Evolutionary conservation across 2,329 filamentous ascomycete species (phyloP), one percentile per base, ranked within the genome.

Genomic region (Calycina marina): DNA sequence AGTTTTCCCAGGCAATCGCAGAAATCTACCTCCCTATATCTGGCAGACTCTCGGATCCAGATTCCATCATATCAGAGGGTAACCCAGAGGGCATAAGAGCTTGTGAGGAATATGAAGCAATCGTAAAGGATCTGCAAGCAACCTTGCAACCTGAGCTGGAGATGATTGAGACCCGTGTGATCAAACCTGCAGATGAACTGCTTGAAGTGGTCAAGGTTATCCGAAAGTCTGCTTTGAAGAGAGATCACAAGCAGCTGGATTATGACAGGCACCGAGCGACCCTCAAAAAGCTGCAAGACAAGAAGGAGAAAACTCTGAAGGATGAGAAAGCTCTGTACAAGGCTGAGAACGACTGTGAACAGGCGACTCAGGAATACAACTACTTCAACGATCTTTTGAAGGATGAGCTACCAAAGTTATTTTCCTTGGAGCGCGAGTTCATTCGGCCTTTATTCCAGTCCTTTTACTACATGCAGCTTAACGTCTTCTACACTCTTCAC

Each of bases 391-490:
- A 94, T 50, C 65, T 98, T 31, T 70, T 98, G 40, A 98, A 98
- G 62, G 83, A 92, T 12, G 90, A 98, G 59, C 64, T 98, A 41
- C 90, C 90, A 16, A 84, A 85, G 56, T 70, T 98, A 8, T 98
- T 98, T 57, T 57, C 63, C 5, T 72, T 98, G 12, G 90, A 98
- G 57, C 72, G 77, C 42, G 80, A 96, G 56, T 96, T 98, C 56
- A 98, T 98, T 56, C 77, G 83, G 45, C 90, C 90, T 3, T 72
- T 98, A 5, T 98, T 98, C 67, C 90, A 96, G 56, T 93, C 83
- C 6, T 98, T 98, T 62, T 98, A 98, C 61, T 98, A 96, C 65
- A 98, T 98, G 90, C 90, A 98, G 58, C 72, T 98, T 43, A 98
- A 98, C 57, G 83, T 98, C 43, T 98, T 96, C 57, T 98, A 98